These are phyloP conservation scores for Isoetes taiwanensis DNA, from an alignment of 75 land plant genomes.

Conservation along the genomic window DNA sequence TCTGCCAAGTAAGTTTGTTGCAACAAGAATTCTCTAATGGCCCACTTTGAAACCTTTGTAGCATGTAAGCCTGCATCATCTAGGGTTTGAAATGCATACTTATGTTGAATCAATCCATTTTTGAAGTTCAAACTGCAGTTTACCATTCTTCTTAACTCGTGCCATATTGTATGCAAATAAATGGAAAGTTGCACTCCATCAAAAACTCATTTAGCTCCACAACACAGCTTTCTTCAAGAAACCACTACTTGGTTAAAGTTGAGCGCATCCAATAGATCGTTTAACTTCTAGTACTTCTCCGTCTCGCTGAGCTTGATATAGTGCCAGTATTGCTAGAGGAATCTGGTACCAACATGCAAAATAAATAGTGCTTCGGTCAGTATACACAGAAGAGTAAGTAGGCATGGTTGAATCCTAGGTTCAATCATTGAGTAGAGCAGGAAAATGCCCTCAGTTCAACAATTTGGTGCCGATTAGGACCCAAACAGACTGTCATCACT, in stretches of 20 bases:
- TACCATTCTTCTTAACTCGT: slow-evolving; percentile 98
- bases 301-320: slow-evolving; percentile 88
- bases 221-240: slow-evolving; percentile 85
- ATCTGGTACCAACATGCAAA: background rate
- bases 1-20: slow-evolving; percentile 93
- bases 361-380: slow-evolving; percentile 13
- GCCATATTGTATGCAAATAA: slow-evolving; percentile 95
- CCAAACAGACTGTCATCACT: too few relatives aligned
- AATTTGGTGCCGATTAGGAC: too few relatives aligned
- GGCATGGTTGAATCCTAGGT: too few relatives aligned
- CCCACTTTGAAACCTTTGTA: slow-evolving; percentile 98
- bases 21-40: slow-evolving; percentile 84
- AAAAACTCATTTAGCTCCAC: slow-evolving; percentile 93
- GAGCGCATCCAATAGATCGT: slow-evolving; percentile 92
- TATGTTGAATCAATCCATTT: background rate
- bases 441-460: too few relatives aligned
- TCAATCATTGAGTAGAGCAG: too few relatives aligned
- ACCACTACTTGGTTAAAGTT: slow-evolving; percentile 99
- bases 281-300: slow-evolving; percentile 92
- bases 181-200: slow-evolving; percentile 94
- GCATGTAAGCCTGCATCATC: slow-evolving; percentile 48
- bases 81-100: background rate
- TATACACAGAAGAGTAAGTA: background rate
- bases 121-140: background rate
- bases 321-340: too few relatives aligned